Percentiles rank a stretch among this genome's conserved stretches.
Conservation (phyloP, 257 asterid genomes). For the Nicotiana tabacum region DNA sequence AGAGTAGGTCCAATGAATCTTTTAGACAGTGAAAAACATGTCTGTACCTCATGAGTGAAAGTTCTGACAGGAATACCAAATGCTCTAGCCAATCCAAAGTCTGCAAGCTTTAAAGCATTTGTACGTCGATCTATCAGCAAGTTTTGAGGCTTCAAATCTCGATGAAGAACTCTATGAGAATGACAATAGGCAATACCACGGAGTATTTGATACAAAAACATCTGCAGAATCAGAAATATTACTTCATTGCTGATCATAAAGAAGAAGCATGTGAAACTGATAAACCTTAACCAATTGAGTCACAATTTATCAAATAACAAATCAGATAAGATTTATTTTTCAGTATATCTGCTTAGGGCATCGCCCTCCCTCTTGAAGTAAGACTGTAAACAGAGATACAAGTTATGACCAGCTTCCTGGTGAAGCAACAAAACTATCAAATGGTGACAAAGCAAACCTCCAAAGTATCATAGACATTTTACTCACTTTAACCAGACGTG, state of each 20-base stretch:
- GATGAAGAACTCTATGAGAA: conserved; percentile 89
- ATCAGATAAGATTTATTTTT: not conserved
- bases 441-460: conserved; percentile 10
- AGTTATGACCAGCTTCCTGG: not conserved
- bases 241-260: conserved; percentile 18
- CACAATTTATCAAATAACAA: not conserved
- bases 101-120: conserved; percentile 87
- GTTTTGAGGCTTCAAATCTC: conserved; percentile 93
- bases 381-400: not conserved
- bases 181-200: conserved; percentile 94
- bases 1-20: not conserved
- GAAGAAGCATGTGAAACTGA: conserved; percentile 13
- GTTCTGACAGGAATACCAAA: conserved; percentile 95
- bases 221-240: conserved; percentile 36
- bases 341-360: not conserved
- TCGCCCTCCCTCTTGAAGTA: conserved; percentile 2
- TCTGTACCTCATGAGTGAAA: conserved; percentile 77
- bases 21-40: not conserved
- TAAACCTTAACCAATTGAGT: not conserved
- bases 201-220: conserved; percentile 76
- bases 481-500: conserved; percentile 71
- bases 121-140: conserved; percentile 82
- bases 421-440: not conserved
- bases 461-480: conserved; percentile 18
- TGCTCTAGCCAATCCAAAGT: conserved; percentile 94